Evolutionary conservation across 2,329 filamentous ascomycete genomes (phyloP).

Genomic region (Epichloe hybrida): DNA sequence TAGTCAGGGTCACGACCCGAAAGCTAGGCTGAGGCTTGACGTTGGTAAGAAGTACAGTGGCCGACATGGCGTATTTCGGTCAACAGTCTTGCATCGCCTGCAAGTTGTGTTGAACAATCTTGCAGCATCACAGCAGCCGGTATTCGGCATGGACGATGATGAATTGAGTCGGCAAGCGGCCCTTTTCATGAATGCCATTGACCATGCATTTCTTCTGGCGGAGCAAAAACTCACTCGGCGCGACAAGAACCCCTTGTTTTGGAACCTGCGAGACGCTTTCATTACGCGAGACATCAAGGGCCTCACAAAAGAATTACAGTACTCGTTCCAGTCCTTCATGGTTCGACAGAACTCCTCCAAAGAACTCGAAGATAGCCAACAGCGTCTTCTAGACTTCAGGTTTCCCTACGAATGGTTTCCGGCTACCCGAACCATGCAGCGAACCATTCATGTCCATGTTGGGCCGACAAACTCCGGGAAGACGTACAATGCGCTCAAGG

Average conservation of each 20-base stretch:
- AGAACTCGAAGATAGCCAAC: conserved; percentile 44
- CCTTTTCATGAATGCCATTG: conserved; percentile 32
- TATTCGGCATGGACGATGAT: conserved; percentile 18
- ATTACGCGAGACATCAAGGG: conserved; percentile 35
- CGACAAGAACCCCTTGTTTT: conserved; percentile 40
- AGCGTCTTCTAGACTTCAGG: conserved; percentile 64
- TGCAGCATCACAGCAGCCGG: conserved; percentile 11
- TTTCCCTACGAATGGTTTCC: conserved; percentile 90
- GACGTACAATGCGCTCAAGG: conserved; percentile 85
- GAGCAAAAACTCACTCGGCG: conserved; percentile 22
- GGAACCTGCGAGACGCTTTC: conserved; percentile 46
- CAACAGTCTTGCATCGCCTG: conserved; percentile 23
- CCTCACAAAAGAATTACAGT: conserved; percentile 46
- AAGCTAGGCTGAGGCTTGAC: conserved; percentile 17
- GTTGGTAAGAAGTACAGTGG: conserved; percentile 12
- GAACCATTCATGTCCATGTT: conserved; percentile 83
- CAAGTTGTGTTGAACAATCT: conserved; percentile 19
- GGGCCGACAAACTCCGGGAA: conserved; percentile 97
- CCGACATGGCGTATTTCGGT: conserved; percentile 19
- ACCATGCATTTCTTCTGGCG: conserved; percentile 32
- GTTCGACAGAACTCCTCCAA: conserved; percentile 43
- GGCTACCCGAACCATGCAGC: conserved; percentile 62
- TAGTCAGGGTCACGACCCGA: conserved; percentile 21
- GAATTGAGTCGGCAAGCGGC: conserved; percentile 31
- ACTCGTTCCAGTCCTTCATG: conserved; percentile 54